phyloP scores from a whole-genome alignment of 1,284 basidiomycete species.

The Calocybe gambosa region DNA sequence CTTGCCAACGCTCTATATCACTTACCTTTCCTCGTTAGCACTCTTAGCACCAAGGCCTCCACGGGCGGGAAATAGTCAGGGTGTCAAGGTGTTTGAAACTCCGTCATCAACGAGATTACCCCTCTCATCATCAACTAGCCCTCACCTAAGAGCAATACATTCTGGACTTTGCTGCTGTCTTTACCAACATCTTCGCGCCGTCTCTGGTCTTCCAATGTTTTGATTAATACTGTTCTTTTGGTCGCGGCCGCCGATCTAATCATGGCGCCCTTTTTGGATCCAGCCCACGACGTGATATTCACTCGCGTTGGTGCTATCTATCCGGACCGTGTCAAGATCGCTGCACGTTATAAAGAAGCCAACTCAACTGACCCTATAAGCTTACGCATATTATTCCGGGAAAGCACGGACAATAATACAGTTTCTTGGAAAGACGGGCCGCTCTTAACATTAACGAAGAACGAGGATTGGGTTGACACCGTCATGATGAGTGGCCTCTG shows the following conservation, averaged over 20 bases:
- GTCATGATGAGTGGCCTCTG: slow-evolving; percentile 54
- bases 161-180: slow-evolving; percentile 33
- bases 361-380: slow-evolving; percentile 28
- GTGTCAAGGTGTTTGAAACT: slow-evolving; percentile 3
- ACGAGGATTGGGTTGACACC: slow-evolving; percentile 62
- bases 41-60: slow-evolving; percentile 13
- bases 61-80: slow-evolving; percentile 3
- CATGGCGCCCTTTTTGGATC: slow-evolving; percentile 45
- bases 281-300: slow-evolving; percentile 51
- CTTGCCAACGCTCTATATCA: slow-evolving; percentile 27
- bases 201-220: slow-evolving; percentile 33
- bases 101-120: not conserved
- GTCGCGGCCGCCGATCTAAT: slow-evolving; percentile 47
- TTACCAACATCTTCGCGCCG: slow-evolving; percentile 36
- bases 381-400: slow-evolving; percentile 42
- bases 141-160: slow-evolving; percentile 5
- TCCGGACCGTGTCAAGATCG: slow-evolving; percentile 56
- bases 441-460: slow-evolving; percentile 33
- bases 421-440: slow-evolving; percentile 51
- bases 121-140: slow-evolving; percentile 5
- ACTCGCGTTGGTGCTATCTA: slow-evolving; percentile 65
- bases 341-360: slow-evolving; percentile 48
- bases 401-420: slow-evolving; percentile 20
- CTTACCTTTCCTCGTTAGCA: slow-evolving; percentile 20
- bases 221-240: slow-evolving; percentile 48